These are phyloP conservation scores for Camptophora hylomeconis DNA, from an alignment of 2,329 filamentous ascomycete genomes.

Conservation along the genomic window DNA sequence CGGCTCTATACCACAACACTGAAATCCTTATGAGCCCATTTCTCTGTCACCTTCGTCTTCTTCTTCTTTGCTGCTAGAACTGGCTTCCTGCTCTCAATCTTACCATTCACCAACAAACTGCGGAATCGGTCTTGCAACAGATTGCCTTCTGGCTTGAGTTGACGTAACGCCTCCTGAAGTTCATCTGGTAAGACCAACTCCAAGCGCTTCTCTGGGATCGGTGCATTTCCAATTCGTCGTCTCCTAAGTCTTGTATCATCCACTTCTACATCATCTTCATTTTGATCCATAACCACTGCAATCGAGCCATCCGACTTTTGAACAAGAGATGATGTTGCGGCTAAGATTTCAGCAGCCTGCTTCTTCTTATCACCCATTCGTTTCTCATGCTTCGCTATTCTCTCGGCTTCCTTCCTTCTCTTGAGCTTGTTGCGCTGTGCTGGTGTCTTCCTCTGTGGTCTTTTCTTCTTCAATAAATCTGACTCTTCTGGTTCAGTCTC, in stretches of 20 bases:
- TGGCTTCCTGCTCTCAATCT: conserved; percentile 69
- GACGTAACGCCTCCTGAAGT: conserved; percentile 64
- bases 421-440: conserved; percentile 78
- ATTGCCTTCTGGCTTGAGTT: conserved; percentile 91
- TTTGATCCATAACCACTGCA: conserved; percentile 13
- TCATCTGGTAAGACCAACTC: conserved; percentile 74
- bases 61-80: conserved; percentile 72
- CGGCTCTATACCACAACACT: conserved; percentile 29
- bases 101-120: conserved; percentile 75
- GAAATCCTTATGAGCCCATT: conserved; percentile 98
- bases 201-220: conserved; percentile 61
- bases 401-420: conserved; percentile 77
- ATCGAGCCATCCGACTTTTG: conserved; percentile 41
- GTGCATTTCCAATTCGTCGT: conserved; percentile 9
- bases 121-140: conserved; percentile 83
- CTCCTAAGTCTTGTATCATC: conserved; percentile 17
- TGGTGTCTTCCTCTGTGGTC: conserved; percentile 72
- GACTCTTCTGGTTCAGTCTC: conserved; percentile 67
- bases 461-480: conserved; percentile 57
- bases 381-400: conserved; percentile 59
- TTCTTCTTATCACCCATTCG: conserved; percentile 59
- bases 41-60: conserved; percentile 74
- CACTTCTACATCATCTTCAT: conserved; percentile 37
- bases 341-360: conserved; percentile 45
- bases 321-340: conserved; percentile 22